Base-by-base conservation (phyloP, 2,329 filamentous ascomycete species). In the Xylaria sp. region DNA sequence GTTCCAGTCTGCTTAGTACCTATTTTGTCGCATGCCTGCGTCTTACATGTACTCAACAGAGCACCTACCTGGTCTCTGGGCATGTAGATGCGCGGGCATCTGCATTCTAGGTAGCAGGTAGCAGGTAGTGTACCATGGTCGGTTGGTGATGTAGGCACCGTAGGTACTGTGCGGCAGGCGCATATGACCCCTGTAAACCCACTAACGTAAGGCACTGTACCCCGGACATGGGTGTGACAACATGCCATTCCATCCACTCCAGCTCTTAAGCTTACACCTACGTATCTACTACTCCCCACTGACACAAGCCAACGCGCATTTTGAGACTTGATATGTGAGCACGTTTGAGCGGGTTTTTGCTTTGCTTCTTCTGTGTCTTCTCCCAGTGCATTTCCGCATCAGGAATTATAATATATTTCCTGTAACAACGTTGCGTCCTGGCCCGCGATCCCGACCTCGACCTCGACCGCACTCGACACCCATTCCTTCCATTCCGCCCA, bases 271-370 rank as follows among this genome's bases (percentile, higher is more conserved):
- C 47, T 45, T 50, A n/a, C n/a, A n/a, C n/a, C n/a, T n/a, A n/a
- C n/a, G n/a, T n/a, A 50, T 46, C 38, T 47, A 31, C n/a, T 40
- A 40, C 42, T 47, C 50, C 31, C n/a, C 17, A 19, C 21, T 38
- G 11, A 33, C 50, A 49, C 31, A 33, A 31, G 19, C 21, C 31
- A 56, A 60, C 51, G 28, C 51, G 37, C 42, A 46, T n/a, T 40
- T 43, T 17, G 45, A 58, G 40, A 50, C 54, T 53, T 49, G 50
- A 61, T 59, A 65, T 75, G 15, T 63, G 78, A 77, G 77, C 76
- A 76, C 70, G 70, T 77, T 79, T 79, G 78, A 78, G 78, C 74
- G 72, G 69, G 73, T 79, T 79, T 78, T 31, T 15, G 8, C 25
- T 19, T 46, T 28, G 21, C 17, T 47, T 37, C 12, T 50, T 47